Evolutionary conservation across 768 basidiomycete species (phyloP), one percentile per base, ranked within the genome.

Genomic region (Tulasnella sp.): DNA sequence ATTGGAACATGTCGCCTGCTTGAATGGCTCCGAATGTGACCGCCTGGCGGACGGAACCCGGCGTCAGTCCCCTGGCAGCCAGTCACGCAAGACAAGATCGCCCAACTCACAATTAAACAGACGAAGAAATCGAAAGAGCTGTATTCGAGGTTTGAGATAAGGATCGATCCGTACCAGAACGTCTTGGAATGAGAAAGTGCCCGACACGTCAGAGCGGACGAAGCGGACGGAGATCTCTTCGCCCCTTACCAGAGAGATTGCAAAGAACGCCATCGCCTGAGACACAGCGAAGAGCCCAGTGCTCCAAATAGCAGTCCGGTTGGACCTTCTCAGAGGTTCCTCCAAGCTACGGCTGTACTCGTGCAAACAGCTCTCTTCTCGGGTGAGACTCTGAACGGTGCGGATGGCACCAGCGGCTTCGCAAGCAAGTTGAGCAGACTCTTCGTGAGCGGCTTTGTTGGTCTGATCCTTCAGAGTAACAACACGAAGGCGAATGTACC

Each of bases 371-470:
- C 96, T 93, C 35, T 91, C 88, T 83, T 98, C 96, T 37, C 96
- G 87, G 0, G 94, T 96, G 51, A 98, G 86, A 0, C 91, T 88
- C 11, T 96, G 95, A 42, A 98, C 96, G 4, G 96, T 98, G 46
- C 94, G 89, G 81, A 98, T 96, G 10, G 96, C 88, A 15, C 89
- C 92, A 40, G 95, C 94, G 40, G 95, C 95, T 84, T 98, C 96
- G 81, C 94, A 95, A 67, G 96, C 96, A 29, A 96, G 83, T 79
- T 97, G 95, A 5, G 96, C 93, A 37, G 93, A 94, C 6, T 84
- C 84, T 81, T 91, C 93, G 82, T 98, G 94, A 0, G 90, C 86
- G 81, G 88, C 87, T 85, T 94, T 95, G 86, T 94, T 95, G 80
- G 86, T 84, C 82, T 93, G 89, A 82, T 93, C 95, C 83, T 96